phyloP scores from a whole-genome alignment of 306 rosid genomes.

The Quercus berberidifolia region DNA sequence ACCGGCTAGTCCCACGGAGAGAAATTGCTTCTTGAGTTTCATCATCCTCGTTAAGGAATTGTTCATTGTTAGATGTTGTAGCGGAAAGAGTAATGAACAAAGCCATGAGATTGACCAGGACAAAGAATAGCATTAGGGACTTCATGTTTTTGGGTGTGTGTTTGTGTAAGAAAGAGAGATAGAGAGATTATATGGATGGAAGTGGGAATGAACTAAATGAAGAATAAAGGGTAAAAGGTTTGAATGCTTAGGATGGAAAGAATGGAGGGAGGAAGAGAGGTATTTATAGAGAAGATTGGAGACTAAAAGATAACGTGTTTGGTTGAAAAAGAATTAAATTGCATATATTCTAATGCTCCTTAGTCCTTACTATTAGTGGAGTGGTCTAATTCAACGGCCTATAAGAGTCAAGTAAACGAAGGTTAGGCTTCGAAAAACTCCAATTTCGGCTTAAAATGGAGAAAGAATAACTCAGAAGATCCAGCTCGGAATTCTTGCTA shows the following conservation, averaged over 20 bases:
- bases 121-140: slow-evolving; percentile 15
- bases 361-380: slow-evolving; percentile 9
- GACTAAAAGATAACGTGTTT: background rate
- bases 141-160: slow-evolving; percentile 18
- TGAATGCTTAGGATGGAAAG: slow-evolving; percentile 11
- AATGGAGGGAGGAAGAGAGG: background rate
- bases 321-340: background rate
- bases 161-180: too few relatives aligned
- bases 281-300: slow-evolving; percentile 6
- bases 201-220: too few relatives aligned
- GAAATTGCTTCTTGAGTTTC: slow-evolving; percentile 8
- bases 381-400: slow-evolving; percentile 23
- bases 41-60: background rate
- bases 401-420: slow-evolving; percentile 20
- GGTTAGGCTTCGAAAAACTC: slow-evolving; percentile 16
- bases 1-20: slow-evolving; percentile 19
- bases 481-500: too few relatives aligned
- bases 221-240: background rate
- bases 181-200: too few relatives aligned
- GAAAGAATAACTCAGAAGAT: background rate
- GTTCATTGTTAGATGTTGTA: slow-evolving; percentile 1
- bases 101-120: slow-evolving; percentile 24
- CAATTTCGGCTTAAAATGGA: background rate
- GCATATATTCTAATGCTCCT: background rate
- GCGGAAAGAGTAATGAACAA: slow-evolving; percentile 26